Base-by-base conservation (phyloP, 371 early-diverging fungal genomes). In the Capillidium rhysosporum region DNA sequence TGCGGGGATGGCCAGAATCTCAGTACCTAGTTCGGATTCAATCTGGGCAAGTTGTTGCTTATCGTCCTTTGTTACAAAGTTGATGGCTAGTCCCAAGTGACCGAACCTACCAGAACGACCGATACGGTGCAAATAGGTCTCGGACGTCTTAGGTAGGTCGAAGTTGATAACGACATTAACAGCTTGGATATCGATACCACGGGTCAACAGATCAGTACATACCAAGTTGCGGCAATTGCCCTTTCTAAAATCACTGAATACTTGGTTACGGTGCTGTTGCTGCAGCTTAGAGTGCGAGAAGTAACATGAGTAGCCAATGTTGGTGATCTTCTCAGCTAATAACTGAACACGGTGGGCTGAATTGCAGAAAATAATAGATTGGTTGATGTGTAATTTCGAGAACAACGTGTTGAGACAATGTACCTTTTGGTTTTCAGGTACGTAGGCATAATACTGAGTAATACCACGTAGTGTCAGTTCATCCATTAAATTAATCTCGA, bases 111-210 rank as follows among this genome's bases (percentile, higher is more conserved):
- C 99, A 29, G 79, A 76, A 62, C 87, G 83, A 56, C 99, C 99
- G 63, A 99, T 96, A 61, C 99, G 86, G 73, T 99, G 99, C 38
- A 99, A 74, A 65, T 99, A 98, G 2, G 97, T 96, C 65, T 99
- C 98, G 25, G 98, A 87, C 57, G 90, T 93, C 68, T 91, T 88
- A 55, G 99, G 98, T 65, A 98, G 92, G 69, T 98, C 99, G 81
- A 95, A 98, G 78, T 99, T 98, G 73, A 99, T 98, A 46, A 99
- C 99, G 10, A 98, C 91, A 70, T 98, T 98, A 46, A 98, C 95
- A 23, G 90, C 92, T 67, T 95, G 95, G 62, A 98, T 97, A 71
- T 99, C 99, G 61, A 98, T 98, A 71, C 99, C 99, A 60, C 99
- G 82, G 1, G 98, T 93, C 56, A 97, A 69, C 54, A 99, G 70